phyloP scores from a whole-genome alignment of 2,329 filamentous ascomycete species.

The Xylaria sp. region DNA sequence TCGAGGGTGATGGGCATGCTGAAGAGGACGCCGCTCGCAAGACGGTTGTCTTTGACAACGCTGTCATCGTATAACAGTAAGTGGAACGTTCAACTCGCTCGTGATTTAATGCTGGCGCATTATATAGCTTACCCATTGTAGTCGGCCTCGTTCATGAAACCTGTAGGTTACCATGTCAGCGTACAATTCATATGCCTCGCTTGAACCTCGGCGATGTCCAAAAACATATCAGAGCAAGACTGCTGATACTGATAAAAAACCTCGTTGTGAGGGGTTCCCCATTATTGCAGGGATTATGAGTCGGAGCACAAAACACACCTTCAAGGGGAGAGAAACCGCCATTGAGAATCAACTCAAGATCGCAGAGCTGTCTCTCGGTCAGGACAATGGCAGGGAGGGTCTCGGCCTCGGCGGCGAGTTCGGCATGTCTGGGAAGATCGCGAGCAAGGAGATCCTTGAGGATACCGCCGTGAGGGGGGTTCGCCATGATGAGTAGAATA shows the following conservation, averaged over 20 bases:
- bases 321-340: conserved; percentile 97
- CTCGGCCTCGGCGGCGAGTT: conserved; percentile 82
- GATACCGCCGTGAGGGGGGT: conserved; percentile 79
- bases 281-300: neutral
- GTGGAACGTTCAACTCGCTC: neutral
- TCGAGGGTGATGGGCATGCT: conserved; percentile 97
- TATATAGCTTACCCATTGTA: conserved; percentile 68
- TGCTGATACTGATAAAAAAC: neutral
- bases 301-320: conserved; percentile 52
- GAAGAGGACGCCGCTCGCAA: conserved; percentile 85
- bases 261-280: neutral
- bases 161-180: conserved; percentile 43
- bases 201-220: neutral
- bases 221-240: neutral
- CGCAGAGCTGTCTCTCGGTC: conserved; percentile 91
- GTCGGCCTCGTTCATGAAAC: conserved; percentile 96
- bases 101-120: neutral
- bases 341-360: conserved; percentile 94
- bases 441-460: conserved; percentile 97
- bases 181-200: conserved; percentile 10
- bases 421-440: conserved; percentile 74
- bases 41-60: conserved; percentile 82
- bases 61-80: conserved; percentile 39
- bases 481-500: conserved; percentile 49
- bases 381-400: conserved; percentile 77